Conservation (phyloP, 495 filamentous ascomycete genomes). For the Lepraria neglecta region DNA sequence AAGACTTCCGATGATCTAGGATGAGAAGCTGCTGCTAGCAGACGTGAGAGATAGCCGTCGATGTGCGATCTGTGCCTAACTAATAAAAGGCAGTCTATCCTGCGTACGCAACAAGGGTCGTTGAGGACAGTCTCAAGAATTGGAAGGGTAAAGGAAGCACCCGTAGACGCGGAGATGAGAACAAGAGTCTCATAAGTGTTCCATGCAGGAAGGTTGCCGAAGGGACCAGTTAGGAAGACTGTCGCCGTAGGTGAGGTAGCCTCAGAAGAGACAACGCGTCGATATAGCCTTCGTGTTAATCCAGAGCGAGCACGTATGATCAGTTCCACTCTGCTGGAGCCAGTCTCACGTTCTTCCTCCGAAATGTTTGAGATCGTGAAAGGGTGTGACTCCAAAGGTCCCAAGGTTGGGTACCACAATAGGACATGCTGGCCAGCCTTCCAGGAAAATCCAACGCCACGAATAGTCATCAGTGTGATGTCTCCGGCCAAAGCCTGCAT, state of each 20-base stretch:
- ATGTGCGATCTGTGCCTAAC: constrained; percentile 10
- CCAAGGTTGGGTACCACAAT: constrained; percentile 62
- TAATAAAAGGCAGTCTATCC: constrained; percentile 6
- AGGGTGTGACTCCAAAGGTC: constrained; percentile 67
- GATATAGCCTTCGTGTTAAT: constrained; percentile 52
- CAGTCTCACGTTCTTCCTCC: constrained; percentile 37
- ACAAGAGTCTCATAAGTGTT: constrained; percentile 54
- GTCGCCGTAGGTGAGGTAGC: constrained; percentile 25
- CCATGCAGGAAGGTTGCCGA: constrained; percentile 49
- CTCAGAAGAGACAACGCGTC: constrained; percentile 36
- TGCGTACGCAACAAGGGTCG: constrained; percentile 14
- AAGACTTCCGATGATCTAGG: neutral
- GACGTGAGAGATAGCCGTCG: constrained; percentile 5
- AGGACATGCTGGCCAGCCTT: constrained; percentile 73
- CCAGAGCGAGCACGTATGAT: constrained; percentile 45
- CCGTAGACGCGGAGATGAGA: constrained; percentile 53
- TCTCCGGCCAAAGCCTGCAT: constrained; percentile 56
- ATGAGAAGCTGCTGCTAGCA: constrained; percentile 22
- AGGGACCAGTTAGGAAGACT: constrained; percentile 51
- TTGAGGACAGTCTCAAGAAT: constrained; percentile 50
- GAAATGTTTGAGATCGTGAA: constrained; percentile 70
- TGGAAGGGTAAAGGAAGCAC: constrained; percentile 51
- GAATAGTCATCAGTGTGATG: constrained; percentile 63
- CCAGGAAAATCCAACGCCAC: constrained; percentile 65
- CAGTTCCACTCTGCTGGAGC: neutral